Evolutionary conservation across 306 rosid genomes (phyloP).

Genomic region (Citrullus mucosospermus): DNA sequence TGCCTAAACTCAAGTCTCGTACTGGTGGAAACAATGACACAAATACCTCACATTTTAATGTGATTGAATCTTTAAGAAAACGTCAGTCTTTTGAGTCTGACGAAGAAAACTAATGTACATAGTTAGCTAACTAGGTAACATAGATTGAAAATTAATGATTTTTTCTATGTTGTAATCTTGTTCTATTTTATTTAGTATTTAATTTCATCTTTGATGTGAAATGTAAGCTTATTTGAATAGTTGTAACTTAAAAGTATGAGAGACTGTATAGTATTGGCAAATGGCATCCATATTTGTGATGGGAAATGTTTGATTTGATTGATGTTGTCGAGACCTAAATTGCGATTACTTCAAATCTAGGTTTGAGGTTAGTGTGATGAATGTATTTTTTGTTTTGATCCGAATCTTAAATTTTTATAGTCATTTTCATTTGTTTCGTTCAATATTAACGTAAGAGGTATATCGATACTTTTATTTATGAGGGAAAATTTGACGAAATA

Average conservation of each 20-base stretch:
- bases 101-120: conserved; percentile 31
- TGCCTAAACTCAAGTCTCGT: conserved; percentile 62
- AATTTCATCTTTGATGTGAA: not conserved
- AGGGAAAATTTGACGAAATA: too few species aligned
- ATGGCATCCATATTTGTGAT: not conserved
- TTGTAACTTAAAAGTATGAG: not conserved
- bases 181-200: not conserved
- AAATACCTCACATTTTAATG: conserved; percentile 19
- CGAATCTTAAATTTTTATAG: too few species aligned
- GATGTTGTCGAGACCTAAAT: not conserved
- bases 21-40: conserved; percentile 11
- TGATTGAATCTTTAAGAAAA: conserved; percentile 52
- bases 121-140: not conserved
- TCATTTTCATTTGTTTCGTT: too few species aligned
- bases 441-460: too few species aligned
- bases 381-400: not conserved
- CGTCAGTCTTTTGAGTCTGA: conserved; percentile 61
- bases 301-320: not conserved
- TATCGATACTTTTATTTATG: too few species aligned
- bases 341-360: not conserved
- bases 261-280: not conserved
- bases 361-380: not conserved
- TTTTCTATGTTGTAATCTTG: not conserved
- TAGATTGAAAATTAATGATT: not conserved
- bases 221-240: not conserved